Conservation (phyloP, 2,329 filamentous ascomycete species). For the Ceratocystis cacaofunesta region DNA sequence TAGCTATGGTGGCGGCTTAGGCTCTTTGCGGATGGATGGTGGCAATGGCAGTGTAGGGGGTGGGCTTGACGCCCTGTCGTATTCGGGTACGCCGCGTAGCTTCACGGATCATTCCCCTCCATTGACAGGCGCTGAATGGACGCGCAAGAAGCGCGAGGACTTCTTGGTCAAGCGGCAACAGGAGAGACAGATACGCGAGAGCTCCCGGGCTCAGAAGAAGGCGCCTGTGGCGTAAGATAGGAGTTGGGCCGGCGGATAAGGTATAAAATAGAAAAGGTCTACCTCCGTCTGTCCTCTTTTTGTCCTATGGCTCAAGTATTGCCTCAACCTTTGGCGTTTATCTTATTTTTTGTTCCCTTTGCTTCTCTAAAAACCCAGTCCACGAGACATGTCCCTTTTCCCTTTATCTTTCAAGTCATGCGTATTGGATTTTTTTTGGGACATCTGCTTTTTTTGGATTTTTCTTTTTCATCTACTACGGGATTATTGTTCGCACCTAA, state of each 20-base stretch:
- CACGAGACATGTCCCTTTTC: background rate
- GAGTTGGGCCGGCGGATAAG: background rate
- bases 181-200: conserved; percentile 7
- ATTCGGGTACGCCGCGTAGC: conserved; percentile 8
- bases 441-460: conserved; percentile 9
- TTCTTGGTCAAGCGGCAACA: conserved; percentile 15
- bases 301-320: no score
- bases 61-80: background rate
- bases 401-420: background rate
- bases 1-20: background rate
- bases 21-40: background rate
- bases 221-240: conserved; percentile 19
- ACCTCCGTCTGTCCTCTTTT: no score
- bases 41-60: background rate
- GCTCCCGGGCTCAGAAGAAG: conserved; percentile 25
- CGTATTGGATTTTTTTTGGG: conserved; percentile 10
- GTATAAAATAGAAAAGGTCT: no score
- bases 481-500: background rate
- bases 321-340: no score
- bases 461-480: conserved; percentile 8
- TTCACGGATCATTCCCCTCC: conserved; percentile 1
- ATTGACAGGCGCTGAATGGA: conserved; percentile 21
- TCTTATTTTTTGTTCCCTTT: no score
- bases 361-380: no score
- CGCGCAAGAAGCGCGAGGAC: conserved; percentile 23